Base-by-base conservation (phyloP, 2,329 filamentous ascomycete genomes). In the Leptoxyphium fumago region DNA sequence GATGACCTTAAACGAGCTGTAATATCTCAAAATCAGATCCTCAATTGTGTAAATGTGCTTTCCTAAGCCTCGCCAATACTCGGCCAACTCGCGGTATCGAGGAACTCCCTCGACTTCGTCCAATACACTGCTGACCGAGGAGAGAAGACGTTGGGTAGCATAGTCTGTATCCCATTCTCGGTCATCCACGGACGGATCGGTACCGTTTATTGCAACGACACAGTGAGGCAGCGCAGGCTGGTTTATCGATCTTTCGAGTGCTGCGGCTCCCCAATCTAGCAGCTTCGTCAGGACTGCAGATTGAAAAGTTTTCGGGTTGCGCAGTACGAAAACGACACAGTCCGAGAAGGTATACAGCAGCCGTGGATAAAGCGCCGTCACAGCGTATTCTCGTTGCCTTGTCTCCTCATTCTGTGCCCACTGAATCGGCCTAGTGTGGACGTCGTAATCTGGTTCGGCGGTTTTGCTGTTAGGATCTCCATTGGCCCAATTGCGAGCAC, bases 171-270 rank as follows among this genome's bases (percentile, higher is more conserved):
- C 56, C 58, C 58, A 61, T 45, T 60, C 55, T 18, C 51, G 50
- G n/a, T 57, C 57, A 30, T 60, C 54, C 1, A 61, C 56, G 3
- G 46, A 49, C 9, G 57, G 57, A 45, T 60, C 57, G 2, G 54
- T 56, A 5, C 55, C 58, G 32, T 60, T 61, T 30, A 76, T 58
- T 0, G 69, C 70, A 38, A 77, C 69, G 43, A 77, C 65, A 5
- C 68, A 72, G 50, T 74, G 70, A 2, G 73, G 72, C 2, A 76
- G 61, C 2, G 69, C 64, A 0, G 73, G 72, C 48, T 76, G 73
- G 46, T 75, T 75, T 38, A 69, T 63, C 0, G 71, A 72, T 46
- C 66, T 72, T 48, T 75, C 71, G 6, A 75, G 58, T 1, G 68
- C 67, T 10, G 69, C 65, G 2, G 64, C 62, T 11, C 70, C 72